phyloP scores from a whole-genome alignment of 805 yeast species.

The Pichia deserticola region DNA sequence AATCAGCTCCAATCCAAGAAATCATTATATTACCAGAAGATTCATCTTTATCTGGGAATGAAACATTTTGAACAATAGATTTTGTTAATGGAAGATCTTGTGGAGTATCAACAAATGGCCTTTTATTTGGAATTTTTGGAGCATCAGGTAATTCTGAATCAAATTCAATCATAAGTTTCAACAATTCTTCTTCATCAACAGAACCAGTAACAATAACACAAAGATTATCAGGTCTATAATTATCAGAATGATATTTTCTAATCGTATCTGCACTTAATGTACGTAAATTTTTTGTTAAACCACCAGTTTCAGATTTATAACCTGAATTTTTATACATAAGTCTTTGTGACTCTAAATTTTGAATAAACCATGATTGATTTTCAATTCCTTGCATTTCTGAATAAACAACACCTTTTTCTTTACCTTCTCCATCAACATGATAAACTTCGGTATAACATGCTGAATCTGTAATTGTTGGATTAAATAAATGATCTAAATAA shows the following conservation, averaged over 20 bases:
- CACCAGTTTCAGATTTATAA: constrained; percentile 92
- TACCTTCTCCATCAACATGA: constrained; percentile 84
- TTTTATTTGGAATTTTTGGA: constrained; percentile 31
- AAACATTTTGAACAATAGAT: constrained; percentile 42
- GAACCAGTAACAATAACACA: constrained; percentile 82
- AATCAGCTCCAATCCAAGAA: constrained; percentile 77
- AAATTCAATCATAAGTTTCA: constrained; percentile 51
- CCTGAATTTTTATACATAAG: constrained; percentile 59
- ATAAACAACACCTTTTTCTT: constrained; percentile 94
- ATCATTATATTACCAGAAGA: constrained; percentile 67
- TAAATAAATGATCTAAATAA: constrained; percentile 77
- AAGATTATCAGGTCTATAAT: constrained; percentile 78
- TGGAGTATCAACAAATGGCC: constrained; percentile 79
- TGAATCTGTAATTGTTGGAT: constrained; percentile 82
- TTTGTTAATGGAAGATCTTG: constrained; percentile 34
- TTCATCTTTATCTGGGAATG: constrained; percentile 88
- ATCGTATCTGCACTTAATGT: constrained; percentile 66
- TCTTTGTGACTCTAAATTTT: constrained; percentile 54
- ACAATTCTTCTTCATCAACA: constrained; percentile 66
- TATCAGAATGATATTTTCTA: constrained; percentile 58
- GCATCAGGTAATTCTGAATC: constrained; percentile 48
- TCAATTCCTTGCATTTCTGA: constrained; percentile 96
- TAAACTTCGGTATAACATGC: constrained; percentile 93
- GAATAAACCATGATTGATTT: constrained; percentile 62
- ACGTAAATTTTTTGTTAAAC: constrained; percentile 70